A percentile compares a stretch with the other conserved stretches of the same genome.
Evolutionary conservation across 805 yeast genomes (phyloP).

Genomic region (Kazachstania taianensis): DNA sequence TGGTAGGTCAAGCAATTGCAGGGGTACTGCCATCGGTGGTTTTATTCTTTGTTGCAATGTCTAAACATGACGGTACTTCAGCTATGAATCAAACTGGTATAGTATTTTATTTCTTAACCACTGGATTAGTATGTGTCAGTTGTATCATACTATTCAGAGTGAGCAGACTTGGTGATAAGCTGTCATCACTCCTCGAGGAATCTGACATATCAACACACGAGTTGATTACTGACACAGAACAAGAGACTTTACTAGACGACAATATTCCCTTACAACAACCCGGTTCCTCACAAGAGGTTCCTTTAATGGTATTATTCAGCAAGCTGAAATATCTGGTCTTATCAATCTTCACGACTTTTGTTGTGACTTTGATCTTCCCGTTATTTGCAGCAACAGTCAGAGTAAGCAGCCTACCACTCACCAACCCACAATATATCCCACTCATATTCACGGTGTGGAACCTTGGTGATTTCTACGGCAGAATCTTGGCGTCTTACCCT

Average conservation of each 20-base stretch:
- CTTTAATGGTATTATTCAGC: constrained; percentile 49
- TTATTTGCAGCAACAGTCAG: constrained; percentile 75
- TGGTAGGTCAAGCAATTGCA: constrained; percentile 92
- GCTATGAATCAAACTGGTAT: constrained; percentile 14
- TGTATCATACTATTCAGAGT: constrained; percentile 19
- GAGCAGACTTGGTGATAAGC: constrained; percentile 16
- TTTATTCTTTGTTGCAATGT: constrained; percentile 39
- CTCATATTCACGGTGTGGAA: constrained; percentile 81
- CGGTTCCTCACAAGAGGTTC: constrained; percentile 40
- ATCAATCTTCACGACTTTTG: constrained; percentile 65
- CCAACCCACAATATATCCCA: constrained; percentile 49
- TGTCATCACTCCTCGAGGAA: constrained; percentile 1
- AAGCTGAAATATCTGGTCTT: constrained; percentile 55
- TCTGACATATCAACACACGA: not conserved
- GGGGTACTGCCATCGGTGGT: constrained; percentile 80
- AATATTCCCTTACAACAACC: too few species aligned
- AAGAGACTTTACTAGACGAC: constrained; percentile 1
- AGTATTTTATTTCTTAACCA: constrained; percentile 31
- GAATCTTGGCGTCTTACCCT: constrained; percentile 48
- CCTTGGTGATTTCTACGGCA: constrained; percentile 73
- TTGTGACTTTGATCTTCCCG: constrained; percentile 69
- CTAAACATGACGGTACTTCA: constrained; percentile 11
- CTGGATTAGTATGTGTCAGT: constrained; percentile 20
- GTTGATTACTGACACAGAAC: constrained; percentile 1
- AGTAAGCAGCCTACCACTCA: constrained; percentile 28